Base-by-base conservation (phyloP, 2,329 filamentous ascomycete species). In the Fusarium sublunatum region DNA sequence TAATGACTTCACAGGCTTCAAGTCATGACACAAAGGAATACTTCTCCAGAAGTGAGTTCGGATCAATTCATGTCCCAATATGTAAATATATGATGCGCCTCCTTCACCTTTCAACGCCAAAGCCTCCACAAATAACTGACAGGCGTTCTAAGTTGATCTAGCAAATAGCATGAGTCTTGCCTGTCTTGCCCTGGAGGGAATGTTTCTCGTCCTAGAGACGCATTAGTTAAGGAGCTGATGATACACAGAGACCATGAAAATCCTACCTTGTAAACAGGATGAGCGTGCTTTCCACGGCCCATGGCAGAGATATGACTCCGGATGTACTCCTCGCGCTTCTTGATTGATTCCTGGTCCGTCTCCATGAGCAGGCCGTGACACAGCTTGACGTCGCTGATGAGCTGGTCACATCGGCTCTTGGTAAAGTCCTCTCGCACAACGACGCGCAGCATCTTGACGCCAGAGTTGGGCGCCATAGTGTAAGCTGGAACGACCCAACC, bases 401-500 rank as follows among this genome's bases (percentile, higher is more conserved):
- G 81, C 9, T 86, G 82, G 73, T 98, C 93, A 72, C 92, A 96
- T 35, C 93, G 85, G 67, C 83, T 88, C 75, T 90, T 88, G 42
- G 88, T 91, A 70, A 98, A 97, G 78, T 97, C 94, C 77, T 97
- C 94, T 46, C 94, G 87, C 5, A 97, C 91, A 1, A 98, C 94
- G 5, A 97, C 87, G 34, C 94, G 89, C 81, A 97, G 87, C 85
- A 98, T 89, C 84, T 97, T 96, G 72, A 97, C 83, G 64, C 88
- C 82, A 15, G 91, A 93, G 74, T 96, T 84, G 15, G 93, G 93
- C 1, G 94, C 94, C 94, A 97, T 97, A 35, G 93, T 98, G 79
- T 98, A 98, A 0, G 94, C 94, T 0, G 94, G 94, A 0, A 97
- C 91, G 28, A 97, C 90, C 94, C 94, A 98, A 39, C 92, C 91